Percentiles rank a stretch among this genome's conserved stretches.
phyloP scores from a whole-genome alignment of 1,284 basidiomycete genomes.

The Volvariella surrecta region DNA sequence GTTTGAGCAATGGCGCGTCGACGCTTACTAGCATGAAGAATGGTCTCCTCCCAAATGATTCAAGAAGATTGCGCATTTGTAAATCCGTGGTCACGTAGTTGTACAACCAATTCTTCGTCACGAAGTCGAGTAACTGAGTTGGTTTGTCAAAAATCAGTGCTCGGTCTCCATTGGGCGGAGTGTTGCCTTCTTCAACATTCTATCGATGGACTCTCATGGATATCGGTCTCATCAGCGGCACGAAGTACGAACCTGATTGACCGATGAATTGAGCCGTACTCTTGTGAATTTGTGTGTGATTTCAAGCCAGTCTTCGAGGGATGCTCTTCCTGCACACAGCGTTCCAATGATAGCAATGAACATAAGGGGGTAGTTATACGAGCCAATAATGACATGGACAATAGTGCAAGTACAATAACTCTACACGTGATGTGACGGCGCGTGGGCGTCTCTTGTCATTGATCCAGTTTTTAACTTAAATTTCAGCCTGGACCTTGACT shows the following conservation, averaged over 20 bases:
- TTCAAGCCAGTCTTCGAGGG: conserved; percentile 69
- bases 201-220: background rate
- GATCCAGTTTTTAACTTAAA: conserved; percentile 5
- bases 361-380: conserved; percentile 17
- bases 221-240: background rate
- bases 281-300: conserved; percentile 40
- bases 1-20: conserved; percentile 74
- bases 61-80: conserved; percentile 47
- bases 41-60: conserved; percentile 77
- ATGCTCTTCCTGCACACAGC: conserved; percentile 72
- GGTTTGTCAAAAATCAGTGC: conserved; percentile 41
- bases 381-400: conserved; percentile 1
- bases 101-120: conserved; percentile 77
- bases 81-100: conserved; percentile 82
- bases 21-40: conserved; percentile 84
- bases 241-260: conserved; percentile 4
- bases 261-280: conserved; percentile 24
- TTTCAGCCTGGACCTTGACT: conserved; percentile 26
- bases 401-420: background rate
- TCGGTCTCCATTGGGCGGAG: no score
- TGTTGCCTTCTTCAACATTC: no score
- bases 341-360: conserved; percentile 88
- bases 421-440: conserved; percentile 7
- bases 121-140: conserved; percentile 59
- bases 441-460: background rate